Base-by-base conservation (phyloP, 2,329 filamentous ascomycete genomes). In the Bipolaris cookei region DNA sequence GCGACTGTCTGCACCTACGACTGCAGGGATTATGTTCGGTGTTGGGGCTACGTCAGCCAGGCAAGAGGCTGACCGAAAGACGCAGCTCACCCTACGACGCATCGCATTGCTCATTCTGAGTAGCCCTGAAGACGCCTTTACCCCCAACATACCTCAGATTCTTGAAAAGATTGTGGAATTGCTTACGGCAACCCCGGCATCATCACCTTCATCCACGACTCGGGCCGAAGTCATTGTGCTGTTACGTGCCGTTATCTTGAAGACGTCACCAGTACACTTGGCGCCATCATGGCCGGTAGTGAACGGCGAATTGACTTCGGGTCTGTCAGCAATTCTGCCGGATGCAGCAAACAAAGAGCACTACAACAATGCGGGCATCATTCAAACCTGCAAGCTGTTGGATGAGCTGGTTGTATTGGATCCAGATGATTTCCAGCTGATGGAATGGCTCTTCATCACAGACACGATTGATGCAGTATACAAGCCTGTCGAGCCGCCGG, bases 401-500 rank as follows among this genome's bases (percentile, higher is more conserved):
- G 95, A 99, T 70, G 82, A 92, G 18, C 82, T 99, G n/a, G 84
- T 98, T 13, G 88, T 92, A 41, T 82, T 93, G 6, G 89, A 90
- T 4, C 94, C 93, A 0, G 95, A 99, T 66, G 95, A 99, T 74
- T 99, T 98, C 78, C 95, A 98, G 76, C 85, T 98, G n/a, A 90
- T 96, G 69, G 92, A 97, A 80, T 99, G 95, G 95, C 86, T 98
- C 3, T 99, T 97, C 76, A 88, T 99, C 53, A 96, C 92, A 1
- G 95, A 99, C 76, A 98, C 94, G 13, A 93, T 97, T 63, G 95
- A 99, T 69, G 93, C 95, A 1, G 90, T 99, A 32, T 96, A 99
- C 77, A 88, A 90, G 11, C 88, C 91, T 0, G 79, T 86, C 13
- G 53, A 42, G 80, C 82, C 49, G 89, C 88, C 78, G 84, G 87